Percentiles rank a stretch among this genome's conserved stretches.
These are phyloP conservation scores for Cordyceps pruinosa DNA, from an alignment of 2,329 filamentous ascomycete species.

Conservation along the genomic window DNA sequence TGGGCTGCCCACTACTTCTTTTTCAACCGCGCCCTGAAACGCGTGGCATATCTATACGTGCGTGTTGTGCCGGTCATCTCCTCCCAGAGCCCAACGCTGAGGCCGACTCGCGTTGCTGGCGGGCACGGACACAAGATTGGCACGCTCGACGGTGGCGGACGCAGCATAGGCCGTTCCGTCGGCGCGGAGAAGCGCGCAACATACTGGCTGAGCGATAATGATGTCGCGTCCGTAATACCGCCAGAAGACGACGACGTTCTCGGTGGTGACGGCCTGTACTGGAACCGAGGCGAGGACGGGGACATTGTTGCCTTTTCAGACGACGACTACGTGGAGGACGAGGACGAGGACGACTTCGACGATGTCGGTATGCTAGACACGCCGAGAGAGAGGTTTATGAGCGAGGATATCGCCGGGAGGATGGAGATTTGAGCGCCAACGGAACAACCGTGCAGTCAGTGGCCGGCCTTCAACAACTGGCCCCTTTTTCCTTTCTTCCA, in stretches of 20 bases:
- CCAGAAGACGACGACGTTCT: constrained; percentile 42
- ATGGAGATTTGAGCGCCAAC: constrained; percentile 51
- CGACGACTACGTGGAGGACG: constrained; percentile 43
- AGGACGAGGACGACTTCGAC: constrained; percentile 37
- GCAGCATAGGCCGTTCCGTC: constrained; percentile 4
- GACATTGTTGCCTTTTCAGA: constrained; percentile 49
- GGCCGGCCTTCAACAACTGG: neutral
- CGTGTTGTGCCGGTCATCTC: constrained; percentile 77
- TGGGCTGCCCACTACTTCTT: constrained; percentile 98
- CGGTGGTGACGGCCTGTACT: constrained; percentile 45
- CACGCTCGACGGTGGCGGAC: constrained; percentile 9
- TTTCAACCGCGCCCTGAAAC: constrained; percentile 87
- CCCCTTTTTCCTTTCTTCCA: neutral
- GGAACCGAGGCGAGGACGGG: constrained; percentile 53
- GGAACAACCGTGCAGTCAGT: no score
- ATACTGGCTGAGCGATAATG: constrained; percentile 76
- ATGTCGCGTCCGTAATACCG: constrained; percentile 40
- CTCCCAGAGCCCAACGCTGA: constrained; percentile 48
- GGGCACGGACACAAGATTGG: constrained; percentile 17
- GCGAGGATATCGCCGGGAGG: constrained; percentile 54
- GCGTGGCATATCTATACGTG: constrained; percentile 89
- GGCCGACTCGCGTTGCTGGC: constrained; percentile 25
- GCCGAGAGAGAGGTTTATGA: constrained; percentile 47
- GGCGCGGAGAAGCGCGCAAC: constrained; percentile 62
- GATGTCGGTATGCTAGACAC: constrained; percentile 34